Evolutionary conservation across 2,329 filamentous ascomycete species (phyloP).

Genomic region (Aureobasidium subglaciale): DNA sequence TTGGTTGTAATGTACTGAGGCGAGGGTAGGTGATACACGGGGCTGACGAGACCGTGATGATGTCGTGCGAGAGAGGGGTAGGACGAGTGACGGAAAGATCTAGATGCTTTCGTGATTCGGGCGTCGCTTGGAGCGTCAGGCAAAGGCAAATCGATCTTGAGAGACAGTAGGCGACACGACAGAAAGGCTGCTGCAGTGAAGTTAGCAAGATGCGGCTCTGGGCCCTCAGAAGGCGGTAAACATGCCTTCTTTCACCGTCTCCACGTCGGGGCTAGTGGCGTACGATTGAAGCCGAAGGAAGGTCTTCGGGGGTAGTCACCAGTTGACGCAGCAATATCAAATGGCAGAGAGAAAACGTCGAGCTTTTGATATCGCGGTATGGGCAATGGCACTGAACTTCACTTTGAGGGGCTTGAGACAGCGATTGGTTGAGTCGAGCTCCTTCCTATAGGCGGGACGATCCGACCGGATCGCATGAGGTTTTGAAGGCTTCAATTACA

Average conservation of each 20-base stretch:
- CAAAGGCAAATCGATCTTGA: neutral
- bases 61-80: constrained; percentile 1
- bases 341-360: constrained; percentile 6
- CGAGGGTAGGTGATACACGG: neutral
- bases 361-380: constrained; percentile 13
- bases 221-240: constrained; percentile 8
- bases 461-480: constrained; percentile 12
- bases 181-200: constrained; percentile 1
- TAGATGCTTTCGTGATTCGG: neutral
- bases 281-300: neutral
- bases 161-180: neutral
- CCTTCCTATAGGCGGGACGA: constrained; percentile 13
- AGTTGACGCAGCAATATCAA: constrained; percentile 2
- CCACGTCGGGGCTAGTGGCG: neutral
- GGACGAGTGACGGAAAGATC: neutral
- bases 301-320: neutral
- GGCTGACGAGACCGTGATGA: neutral
- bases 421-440: constrained; percentile 15
- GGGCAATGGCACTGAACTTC: constrained; percentile 3
- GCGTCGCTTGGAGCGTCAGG: neutral
- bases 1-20: neutral
- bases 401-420: constrained; percentile 12
- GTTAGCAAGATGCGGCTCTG: constrained; percentile 8
- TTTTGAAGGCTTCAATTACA: too few species aligned
- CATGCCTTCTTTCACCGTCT: constrained; percentile 13